Evolutionary conservation across 2,329 filamentous ascomycete genomes (phyloP), one percentile per base, ranked within the genome.

Genomic region (Tolypocladium album): DNA sequence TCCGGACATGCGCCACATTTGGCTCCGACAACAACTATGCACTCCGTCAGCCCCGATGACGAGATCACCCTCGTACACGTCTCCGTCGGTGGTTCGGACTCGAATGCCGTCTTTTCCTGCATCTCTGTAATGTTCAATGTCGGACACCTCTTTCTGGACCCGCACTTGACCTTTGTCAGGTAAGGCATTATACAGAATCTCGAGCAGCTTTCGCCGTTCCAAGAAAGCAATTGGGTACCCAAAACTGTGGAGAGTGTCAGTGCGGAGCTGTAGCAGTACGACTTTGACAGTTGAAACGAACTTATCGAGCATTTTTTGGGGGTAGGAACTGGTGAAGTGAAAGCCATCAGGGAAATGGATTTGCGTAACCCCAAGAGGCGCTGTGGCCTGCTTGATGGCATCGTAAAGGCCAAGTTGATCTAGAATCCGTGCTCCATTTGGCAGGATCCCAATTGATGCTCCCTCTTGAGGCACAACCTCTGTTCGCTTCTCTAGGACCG

Each of bases 381-480:
- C 57, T 6, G 57, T 52, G 20, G 57, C 22, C 17, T 53, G 13
- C 24, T 75, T 22, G 0, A 69, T 58, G 0, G 64, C 64, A 20
- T 72, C 66, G 42, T 70, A 72, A 22, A 69, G 66, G 2, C 64
- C 65, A 0, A 84, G 65, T 65, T 84, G 81, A 56, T 82, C 79
- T 1, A 82, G 64, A 12, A 83, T 76, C 0, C 76, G 72, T 7
- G 68, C 60, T 1, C 77, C 76, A 40, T 78, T 72, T 1, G 80
- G 72, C 1, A 72, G 60, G 0, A 82, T 63, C 1, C 72, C 78
- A 39, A 84, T 78, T 12, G 73, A 75, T 0, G 79, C 79, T 1
- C 82, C 81, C 0, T 77, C 67, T 50, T 75, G 70, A 0, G 80
- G 78, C 0, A 75, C 74, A 31, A 82, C 74, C 0, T 72, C 66